Base-by-base conservation (phyloP, 257 asterid genomes). In the Rhazya stricta region DNA sequence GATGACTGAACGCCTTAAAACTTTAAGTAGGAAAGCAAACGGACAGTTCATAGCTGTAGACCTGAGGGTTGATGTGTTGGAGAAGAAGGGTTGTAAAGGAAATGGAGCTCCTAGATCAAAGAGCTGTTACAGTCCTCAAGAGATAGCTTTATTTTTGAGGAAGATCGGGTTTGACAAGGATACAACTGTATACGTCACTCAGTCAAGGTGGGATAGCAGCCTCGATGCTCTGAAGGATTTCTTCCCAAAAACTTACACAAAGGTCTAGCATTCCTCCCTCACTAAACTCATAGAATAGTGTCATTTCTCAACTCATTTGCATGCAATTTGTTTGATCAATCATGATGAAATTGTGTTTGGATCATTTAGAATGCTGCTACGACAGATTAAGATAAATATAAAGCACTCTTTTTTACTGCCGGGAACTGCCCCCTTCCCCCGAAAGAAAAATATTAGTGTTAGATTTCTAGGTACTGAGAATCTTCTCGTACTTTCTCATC, bases 31-130 rank as follows among this genome's bases (percentile, higher is more conserved):
- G 79, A 92, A 92, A 78, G 85, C 97, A 25, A 86, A 86, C 66
- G 98, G 98, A 32, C 96, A 89, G 89, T 92, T 94, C 75, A 89
- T 90, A 69, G 96, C 99, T 0, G 81, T 94, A 69, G 99, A 94
- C 85, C 81, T 94, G 78, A 89, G 99, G 87, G 82, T 92, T 39
- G 97, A 92, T 74, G 79, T 92, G 69, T 81, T 95, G 88, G 96
- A 91, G 90, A 92, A 95, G 81, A 91, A 86, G 84, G 86, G 92
- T n/a, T 92, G 97, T 74, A 90, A 82, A 74, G 84, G 81, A 74
- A 81, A 76, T 63, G 88, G 87, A 69, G 86, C 71, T 53, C 76
- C 91, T 39, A 85, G 85, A 62, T 82, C 94, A 50, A 93, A 93
- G 85, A 91, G 93, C 67, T 93, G 98, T 81, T 91, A 89, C 66